Conservation (phyloP, 495 filamentous ascomycete genomes). For the Gamarada debralockiae region DNA sequence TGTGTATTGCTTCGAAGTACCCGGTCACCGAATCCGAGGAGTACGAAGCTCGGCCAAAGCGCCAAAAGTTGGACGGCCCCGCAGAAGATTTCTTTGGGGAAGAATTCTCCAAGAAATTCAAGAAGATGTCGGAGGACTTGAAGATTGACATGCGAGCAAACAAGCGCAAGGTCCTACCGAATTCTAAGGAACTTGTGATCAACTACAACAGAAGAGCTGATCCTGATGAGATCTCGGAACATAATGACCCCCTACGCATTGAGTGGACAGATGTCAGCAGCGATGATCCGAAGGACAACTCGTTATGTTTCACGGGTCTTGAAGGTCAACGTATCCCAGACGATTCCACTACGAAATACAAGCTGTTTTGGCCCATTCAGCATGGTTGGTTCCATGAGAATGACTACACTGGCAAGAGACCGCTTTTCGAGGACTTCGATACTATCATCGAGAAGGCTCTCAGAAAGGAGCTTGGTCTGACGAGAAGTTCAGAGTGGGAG, state of each 20-base stretch:
- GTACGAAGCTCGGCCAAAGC: constrained; percentile 79
- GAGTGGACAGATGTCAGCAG: constrained; percentile 87
- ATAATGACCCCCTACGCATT: constrained; percentile 87
- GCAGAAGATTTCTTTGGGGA: constrained; percentile 82
- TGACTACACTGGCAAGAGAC: constrained; percentile 73
- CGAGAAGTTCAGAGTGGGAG: constrained; percentile 72
- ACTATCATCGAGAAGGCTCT: constrained; percentile 83
- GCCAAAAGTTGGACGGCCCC: constrained; percentile 65
- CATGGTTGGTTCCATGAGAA: constrained; percentile 86
- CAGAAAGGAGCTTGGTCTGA: constrained; percentile 73
- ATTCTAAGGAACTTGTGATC: constrained; percentile 89
- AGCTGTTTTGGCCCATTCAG: constrained; percentile 85
- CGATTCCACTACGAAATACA: constrained; percentile 83
- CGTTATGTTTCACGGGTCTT: constrained; percentile 69
- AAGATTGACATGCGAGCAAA: constrained; percentile 87
- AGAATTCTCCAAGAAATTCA: constrained; percentile 76
- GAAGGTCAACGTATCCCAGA: constrained; percentile 84
- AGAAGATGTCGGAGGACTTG: constrained; percentile 76
- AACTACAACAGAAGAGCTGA: constrained; percentile 83
- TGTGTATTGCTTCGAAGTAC: constrained; percentile 81
- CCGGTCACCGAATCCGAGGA: constrained; percentile 77
- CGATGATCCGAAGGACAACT: constrained; percentile 42
- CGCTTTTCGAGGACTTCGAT: constrained; percentile 81
- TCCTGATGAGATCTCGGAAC: constrained; percentile 82
- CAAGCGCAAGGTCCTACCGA: constrained; percentile 88